Conservation (phyloP, 768 basidiomycete species). For the Leccinum boreale region DNA sequence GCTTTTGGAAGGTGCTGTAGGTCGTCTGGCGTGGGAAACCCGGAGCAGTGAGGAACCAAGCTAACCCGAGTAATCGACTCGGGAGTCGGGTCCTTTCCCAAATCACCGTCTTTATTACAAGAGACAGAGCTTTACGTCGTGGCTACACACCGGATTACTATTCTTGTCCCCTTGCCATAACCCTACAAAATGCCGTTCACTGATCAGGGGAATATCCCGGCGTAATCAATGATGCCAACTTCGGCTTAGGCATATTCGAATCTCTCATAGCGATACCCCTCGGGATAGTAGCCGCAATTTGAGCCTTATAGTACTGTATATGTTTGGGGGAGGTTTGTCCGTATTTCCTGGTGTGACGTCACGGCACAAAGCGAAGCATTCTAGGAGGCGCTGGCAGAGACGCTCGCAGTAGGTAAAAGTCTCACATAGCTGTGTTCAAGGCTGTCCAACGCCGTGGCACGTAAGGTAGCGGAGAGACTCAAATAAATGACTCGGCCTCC, state of each 20-base stretch:
- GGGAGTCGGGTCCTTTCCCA: not conserved
- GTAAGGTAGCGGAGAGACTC: not conserved
- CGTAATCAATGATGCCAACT: not conserved
- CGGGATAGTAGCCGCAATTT: not conserved
- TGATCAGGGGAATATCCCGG: not conserved
- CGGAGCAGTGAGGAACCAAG: not conserved
- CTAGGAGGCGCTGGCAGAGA: not conserved
- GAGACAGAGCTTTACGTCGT: not conserved
- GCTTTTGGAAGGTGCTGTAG: conserved; percentile 33
- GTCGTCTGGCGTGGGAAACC: conserved; percentile 17
- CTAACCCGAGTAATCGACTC: not conserved
- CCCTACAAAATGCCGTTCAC: conserved; percentile 2
- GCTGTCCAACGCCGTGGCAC: not conserved
- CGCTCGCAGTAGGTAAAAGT: not conserved
- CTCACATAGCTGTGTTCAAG: not conserved
- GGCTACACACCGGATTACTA: not conserved
- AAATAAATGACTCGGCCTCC: not conserved
- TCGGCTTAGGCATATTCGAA: not conserved
- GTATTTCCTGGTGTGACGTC: not conserved
- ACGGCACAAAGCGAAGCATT: not conserved
- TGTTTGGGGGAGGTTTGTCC: not conserved
- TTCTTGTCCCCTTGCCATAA: not conserved
- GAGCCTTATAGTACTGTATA: not conserved
- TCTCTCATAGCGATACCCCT: not conserved
- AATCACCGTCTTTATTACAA: not conserved